A percentile compares a stretch with the other conserved stretches of the same genome.
phyloP scores from a whole-genome alignment of 345 rosid species.

The Citrus sp. region DNA sequence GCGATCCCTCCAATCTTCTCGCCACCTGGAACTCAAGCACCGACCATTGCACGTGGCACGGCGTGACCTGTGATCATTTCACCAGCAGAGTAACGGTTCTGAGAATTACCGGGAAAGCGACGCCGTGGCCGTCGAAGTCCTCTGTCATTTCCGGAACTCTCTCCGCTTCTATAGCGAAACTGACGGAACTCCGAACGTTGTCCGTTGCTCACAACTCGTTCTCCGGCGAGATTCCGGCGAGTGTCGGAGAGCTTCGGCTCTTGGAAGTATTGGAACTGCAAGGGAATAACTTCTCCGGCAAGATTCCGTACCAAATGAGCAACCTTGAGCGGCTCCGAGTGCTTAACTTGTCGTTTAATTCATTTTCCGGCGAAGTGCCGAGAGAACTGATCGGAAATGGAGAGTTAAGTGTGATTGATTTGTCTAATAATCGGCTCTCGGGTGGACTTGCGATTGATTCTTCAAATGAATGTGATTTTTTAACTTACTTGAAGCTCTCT shows the following conservation, averaged over 20 bases:
- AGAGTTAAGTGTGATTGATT: constrained; percentile 37
- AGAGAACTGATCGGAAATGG: constrained; percentile 38
- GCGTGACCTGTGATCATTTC: constrained; percentile 37
- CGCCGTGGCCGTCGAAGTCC: constrained; percentile 3
- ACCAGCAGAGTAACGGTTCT: constrained; percentile 37
- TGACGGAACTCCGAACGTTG: constrained; percentile 33
- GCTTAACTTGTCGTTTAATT: constrained; percentile 54
- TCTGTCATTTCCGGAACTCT: constrained; percentile 26
- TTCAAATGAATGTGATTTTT: constrained; percentile 27
- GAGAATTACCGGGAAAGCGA: constrained; percentile 16
- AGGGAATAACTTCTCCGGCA: constrained; percentile 58
- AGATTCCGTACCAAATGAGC: constrained; percentile 42
- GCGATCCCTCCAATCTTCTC: constrained; percentile 38
- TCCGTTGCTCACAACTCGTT: constrained; percentile 37
- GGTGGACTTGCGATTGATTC: constrained; percentile 31
- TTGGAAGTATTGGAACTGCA: constrained; percentile 54
- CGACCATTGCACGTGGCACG: constrained; percentile 46
- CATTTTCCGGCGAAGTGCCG: constrained; percentile 43
- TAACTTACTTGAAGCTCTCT: constrained; percentile 52
- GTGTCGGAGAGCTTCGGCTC: constrained; percentile 32
- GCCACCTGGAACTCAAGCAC: constrained; percentile 37
- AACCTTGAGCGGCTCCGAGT: constrained; percentile 27
- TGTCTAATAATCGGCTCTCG: constrained; percentile 46
- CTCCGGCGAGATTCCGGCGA: constrained; percentile 50
- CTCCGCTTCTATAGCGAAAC: constrained; percentile 29